phyloP scores from a whole-genome alignment of 139 green algal genomes.

The Chlorella ohadii region DNA sequence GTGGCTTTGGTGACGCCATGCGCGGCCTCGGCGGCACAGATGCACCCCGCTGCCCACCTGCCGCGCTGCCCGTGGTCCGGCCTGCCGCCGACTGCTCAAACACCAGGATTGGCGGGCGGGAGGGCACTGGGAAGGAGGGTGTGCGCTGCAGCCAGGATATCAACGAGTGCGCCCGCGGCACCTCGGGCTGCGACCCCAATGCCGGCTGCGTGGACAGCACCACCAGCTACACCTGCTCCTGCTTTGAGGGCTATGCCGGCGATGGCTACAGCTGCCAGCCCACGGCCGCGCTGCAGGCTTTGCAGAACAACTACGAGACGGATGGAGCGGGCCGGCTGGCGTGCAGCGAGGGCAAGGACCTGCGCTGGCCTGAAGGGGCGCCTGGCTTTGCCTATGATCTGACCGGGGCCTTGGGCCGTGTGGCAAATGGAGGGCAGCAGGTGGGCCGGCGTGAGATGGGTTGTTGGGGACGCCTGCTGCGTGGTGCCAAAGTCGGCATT shows the following conservation, averaged over 20 bases:
- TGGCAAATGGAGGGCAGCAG: slow-evolving; percentile 8
- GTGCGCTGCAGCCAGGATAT: slow-evolving; percentile 56
- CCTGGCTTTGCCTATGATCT: slow-evolving; percentile 64
- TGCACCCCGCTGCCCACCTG: background rate
- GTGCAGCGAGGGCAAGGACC: slow-evolving; percentile 56
- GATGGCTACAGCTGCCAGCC: slow-evolving; percentile 25
- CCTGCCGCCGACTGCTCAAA: slow-evolving; percentile 14
- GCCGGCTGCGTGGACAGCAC: slow-evolving; percentile 60
- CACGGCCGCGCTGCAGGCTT: background rate
- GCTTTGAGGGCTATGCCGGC: slow-evolving; percentile 54
- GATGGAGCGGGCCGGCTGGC: slow-evolving; percentile 41
- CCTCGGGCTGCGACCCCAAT: slow-evolving; percentile 43
- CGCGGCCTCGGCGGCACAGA: slow-evolving; percentile 5
- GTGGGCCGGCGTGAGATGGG: background rate
- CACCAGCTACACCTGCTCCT: slow-evolving; percentile 57
- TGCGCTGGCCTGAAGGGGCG: slow-evolving; percentile 44
- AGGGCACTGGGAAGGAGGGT: slow-evolving; percentile 39
- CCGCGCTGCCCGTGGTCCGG: background rate
- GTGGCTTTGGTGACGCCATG: slow-evolving; percentile 28
- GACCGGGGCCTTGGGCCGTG: slow-evolving; percentile 30
- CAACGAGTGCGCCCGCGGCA: slow-evolving; percentile 64
- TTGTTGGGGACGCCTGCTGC: too few species aligned
- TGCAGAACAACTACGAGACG: slow-evolving; percentile 40
- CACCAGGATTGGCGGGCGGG: slow-evolving; percentile 33
- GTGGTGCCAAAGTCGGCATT: too few species aligned